Conservation (phyloP, 768 basidiomycete species). For the Trametes elegans region DNA sequence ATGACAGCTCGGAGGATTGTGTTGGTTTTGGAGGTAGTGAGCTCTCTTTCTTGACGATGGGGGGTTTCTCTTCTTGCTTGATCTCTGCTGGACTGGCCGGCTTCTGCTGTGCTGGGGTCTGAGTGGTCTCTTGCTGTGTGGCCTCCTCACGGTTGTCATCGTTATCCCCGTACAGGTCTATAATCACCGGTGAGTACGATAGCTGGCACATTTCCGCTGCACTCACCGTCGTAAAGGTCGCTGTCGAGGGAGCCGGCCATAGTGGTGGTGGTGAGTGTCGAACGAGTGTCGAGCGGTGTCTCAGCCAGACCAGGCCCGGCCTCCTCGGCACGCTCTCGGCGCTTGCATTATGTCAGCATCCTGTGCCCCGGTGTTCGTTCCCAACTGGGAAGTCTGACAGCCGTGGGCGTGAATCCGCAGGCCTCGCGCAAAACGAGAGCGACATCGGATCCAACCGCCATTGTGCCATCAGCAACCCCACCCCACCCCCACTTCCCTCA, state of each 20-base stretch:
- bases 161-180: conserved; percentile 59
- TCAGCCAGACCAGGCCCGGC: too few species aligned
- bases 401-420: neutral
- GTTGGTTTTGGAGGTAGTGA: conserved; percentile 23
- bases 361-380: conserved; percentile 2
- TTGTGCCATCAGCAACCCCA: too few species aligned
- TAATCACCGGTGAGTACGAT: neutral
- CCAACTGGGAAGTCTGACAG: neutral
- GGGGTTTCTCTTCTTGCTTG: conserved; percentile 16
- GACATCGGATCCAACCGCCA: too few species aligned
- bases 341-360: conserved; percentile 3
- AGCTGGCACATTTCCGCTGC: neutral
- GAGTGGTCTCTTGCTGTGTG: conserved; percentile 37
- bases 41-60: conserved; percentile 9
- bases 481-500: too few species aligned
- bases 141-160: conserved; percentile 36
- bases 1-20: conserved; percentile 17
- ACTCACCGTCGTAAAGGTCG: conserved; percentile 84
- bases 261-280: conserved; percentile 11
- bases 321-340: too few species aligned
- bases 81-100: neutral
- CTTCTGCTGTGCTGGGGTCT: conserved; percentile 27
- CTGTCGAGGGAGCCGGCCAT: conserved; percentile 55
- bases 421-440: too few species aligned
- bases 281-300: conserved; percentile 7